Base-by-base conservation (phyloP, 2,329 filamentous ascomycete genomes). In the Ophiostoma piceae region DNA sequence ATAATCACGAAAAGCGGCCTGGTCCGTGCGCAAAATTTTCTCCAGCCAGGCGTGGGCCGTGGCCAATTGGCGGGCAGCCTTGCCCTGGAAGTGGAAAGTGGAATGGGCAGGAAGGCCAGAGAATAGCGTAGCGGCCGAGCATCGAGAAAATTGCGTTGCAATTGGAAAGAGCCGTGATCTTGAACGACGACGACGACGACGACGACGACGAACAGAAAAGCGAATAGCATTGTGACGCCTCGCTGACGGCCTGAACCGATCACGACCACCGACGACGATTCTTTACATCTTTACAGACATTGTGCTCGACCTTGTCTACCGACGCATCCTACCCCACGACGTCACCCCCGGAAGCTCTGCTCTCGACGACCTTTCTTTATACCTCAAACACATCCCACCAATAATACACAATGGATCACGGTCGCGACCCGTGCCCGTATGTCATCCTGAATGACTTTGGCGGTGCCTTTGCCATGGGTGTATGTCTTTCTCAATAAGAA, bases 401-500 rank as follows among this genome's bases (percentile, higher is more conserved):
- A 32, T 39, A 47, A 69, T n/a, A 37, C 60, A 95, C 14, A 2
- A 37, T 97, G 91, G 94, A 99, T 88, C 95, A 98, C 85, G 91
- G 92, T 74, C 88, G 95, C 83, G 95, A 98, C 82, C 95, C 95
- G 73, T 98, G 95, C 82, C 95, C 95, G 70, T 98, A 90, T 90
- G 94, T 98, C 77, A 91, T 95, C 74, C 86, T 98, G 75, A 97
- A 94, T 82, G 95, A 99, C 83, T 98, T 98, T 79, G 95, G 95
- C 73, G 95, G 95, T 82, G 95, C 74, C 19, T 75, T 76, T 54
- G 68, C 67, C 69, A 76, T 76, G 75, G 75, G 75, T 22, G 74
- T 75, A 74, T 62, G 8, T 39, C 29, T 3, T 37, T 29, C 19
- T n/a, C n/a, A n/a, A n/a, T n/a, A n/a, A n/a, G n/a, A n/a, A n/a